A percentile compares a stretch with the other conserved stretches of the same genome.
These are phyloP conservation scores for Scleroderma citrinum DNA, from an alignment of 768 basidiomycete species.

Conservation along the genomic window DNA sequence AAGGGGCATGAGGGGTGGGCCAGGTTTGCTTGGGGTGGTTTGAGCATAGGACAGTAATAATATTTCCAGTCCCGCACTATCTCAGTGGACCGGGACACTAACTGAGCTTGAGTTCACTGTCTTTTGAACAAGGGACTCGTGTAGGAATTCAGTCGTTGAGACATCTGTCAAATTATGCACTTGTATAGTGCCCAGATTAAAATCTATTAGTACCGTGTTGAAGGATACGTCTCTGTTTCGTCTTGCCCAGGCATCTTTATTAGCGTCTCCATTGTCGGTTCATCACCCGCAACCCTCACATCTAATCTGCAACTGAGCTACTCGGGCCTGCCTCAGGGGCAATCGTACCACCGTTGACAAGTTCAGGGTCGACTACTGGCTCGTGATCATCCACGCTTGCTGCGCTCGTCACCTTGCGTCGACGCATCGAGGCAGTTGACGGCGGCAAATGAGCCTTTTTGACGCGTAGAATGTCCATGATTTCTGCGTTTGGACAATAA, in stretches of 20 bases:
- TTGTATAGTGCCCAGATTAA: too few relatives aligned
- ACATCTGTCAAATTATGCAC: too few relatives aligned
- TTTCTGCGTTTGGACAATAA: slow-evolving; percentile 41
- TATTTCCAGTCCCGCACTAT: too few relatives aligned
- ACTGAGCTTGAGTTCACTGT: too few relatives aligned
- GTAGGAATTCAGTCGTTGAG: too few relatives aligned
- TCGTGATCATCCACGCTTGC: slow-evolving; percentile 41
- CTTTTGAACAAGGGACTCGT: too few relatives aligned
- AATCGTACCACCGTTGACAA: slow-evolving; percentile 1
- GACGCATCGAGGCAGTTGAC: slow-evolving; percentile 29
- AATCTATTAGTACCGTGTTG: neutral
- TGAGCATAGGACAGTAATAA: slow-evolving; percentile 20
- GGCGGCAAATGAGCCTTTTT: slow-evolving; percentile 61
- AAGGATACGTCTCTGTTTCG: neutral
- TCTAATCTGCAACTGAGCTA: neutral
- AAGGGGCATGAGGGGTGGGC: slow-evolving; percentile 58
- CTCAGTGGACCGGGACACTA: too few relatives aligned
- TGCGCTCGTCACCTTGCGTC: slow-evolving; percentile 50
- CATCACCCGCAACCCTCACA: neutral
- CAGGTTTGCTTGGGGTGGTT: slow-evolving; percentile 65
- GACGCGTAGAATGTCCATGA: slow-evolving; percentile 72
- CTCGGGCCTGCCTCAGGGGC: slow-evolving; percentile 28
- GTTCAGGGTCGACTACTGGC: slow-evolving; percentile 17
- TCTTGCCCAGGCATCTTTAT: too few relatives aligned
- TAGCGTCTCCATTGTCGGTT: neutral